These are phyloP conservation scores for Lasiodiplodia sp. DNA, from an alignment of 2,329 filamentous ascomycete genomes.

Conservation along the genomic window DNA sequence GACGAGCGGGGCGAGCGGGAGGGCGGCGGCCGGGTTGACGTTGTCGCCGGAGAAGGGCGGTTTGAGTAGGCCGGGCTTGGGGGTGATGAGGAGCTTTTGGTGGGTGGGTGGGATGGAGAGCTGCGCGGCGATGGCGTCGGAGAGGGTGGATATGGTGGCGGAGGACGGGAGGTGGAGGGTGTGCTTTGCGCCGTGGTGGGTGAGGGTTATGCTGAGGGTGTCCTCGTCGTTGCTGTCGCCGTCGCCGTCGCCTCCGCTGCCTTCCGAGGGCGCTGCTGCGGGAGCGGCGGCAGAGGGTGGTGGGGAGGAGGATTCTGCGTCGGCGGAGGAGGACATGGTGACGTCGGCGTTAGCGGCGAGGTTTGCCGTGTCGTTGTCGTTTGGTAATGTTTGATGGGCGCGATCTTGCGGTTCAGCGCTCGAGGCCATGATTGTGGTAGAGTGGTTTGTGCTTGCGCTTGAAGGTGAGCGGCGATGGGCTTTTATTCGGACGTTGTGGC, in stretches of 20 bases:
- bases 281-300: background rate
- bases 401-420: constrained; percentile 1
- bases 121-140: constrained; percentile 61
- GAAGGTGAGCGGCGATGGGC: background rate
- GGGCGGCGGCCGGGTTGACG: constrained; percentile 47
- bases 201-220: constrained; percentile 50
- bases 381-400: background rate
- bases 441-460: background rate
- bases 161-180: constrained; percentile 56
- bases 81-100: constrained; percentile 72
- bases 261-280: background rate
- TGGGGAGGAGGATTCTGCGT: background rate
- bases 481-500: background rate
- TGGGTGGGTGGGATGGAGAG: constrained; percentile 68
- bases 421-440: constrained; percentile 22
- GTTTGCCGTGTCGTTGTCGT: background rate
- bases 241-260: background rate
- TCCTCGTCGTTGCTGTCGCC: background rate
- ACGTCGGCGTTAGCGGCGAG: background rate
- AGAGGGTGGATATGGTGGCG: constrained; percentile 66
- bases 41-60: constrained; percentile 65
- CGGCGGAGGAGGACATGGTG: background rate
- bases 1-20: constrained; percentile 58
- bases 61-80: constrained; percentile 71
- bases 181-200: constrained; percentile 62